phyloP scores from a whole-genome alignment of 805 yeast species.

The Kluyveromyces wickerhamii region DNA sequence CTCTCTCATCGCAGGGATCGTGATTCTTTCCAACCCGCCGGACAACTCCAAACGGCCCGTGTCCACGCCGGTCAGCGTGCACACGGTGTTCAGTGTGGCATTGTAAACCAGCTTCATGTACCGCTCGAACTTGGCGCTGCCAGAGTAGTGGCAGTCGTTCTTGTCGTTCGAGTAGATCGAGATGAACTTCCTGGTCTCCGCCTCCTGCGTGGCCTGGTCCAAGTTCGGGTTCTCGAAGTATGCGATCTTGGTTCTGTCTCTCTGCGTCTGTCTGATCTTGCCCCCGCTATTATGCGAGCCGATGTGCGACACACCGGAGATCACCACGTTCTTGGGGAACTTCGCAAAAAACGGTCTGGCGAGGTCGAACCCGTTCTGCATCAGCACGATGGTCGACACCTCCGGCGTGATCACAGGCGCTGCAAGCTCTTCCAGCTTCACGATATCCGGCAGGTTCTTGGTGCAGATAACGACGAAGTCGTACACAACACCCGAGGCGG shows the following conservation, averaged over 20 bases:
- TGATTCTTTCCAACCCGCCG: conserved; percentile 35
- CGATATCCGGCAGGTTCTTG: conserved; percentile 61
- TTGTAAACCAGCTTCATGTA: conserved; percentile 67
- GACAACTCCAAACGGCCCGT: conserved; percentile 44
- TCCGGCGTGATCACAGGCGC: conserved; percentile 40
- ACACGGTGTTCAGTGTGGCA: conserved; percentile 54
- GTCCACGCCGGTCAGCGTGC: conserved; percentile 52
- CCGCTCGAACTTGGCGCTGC: conserved; percentile 44
- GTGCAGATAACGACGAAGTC: conserved; percentile 57
- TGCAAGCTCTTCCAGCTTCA: conserved; percentile 42
- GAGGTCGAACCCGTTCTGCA: conserved; percentile 59
- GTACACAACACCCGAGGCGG: conserved; percentile 25
- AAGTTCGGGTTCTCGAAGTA: conserved; percentile 37
- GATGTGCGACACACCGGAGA: conserved; percentile 58
- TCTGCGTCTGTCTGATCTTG: conserved; percentile 38
- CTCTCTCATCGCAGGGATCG: conserved; percentile 61
- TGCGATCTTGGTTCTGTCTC: conserved; percentile 40
- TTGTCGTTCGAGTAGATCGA: conserved; percentile 37
- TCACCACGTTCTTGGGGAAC: conserved; percentile 43
- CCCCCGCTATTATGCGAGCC: conserved; percentile 45
- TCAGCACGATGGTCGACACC: conserved; percentile 41
- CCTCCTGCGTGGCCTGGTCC: conserved; percentile 16
- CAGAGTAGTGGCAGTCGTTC: conserved; percentile 35
- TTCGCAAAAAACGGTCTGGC: conserved; percentile 43
- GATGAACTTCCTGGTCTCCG: conserved; percentile 38